phyloP scores from a whole-genome alignment of 2,329 filamentous ascomycete genomes.

The Fusarium agapanthi region DNA sequence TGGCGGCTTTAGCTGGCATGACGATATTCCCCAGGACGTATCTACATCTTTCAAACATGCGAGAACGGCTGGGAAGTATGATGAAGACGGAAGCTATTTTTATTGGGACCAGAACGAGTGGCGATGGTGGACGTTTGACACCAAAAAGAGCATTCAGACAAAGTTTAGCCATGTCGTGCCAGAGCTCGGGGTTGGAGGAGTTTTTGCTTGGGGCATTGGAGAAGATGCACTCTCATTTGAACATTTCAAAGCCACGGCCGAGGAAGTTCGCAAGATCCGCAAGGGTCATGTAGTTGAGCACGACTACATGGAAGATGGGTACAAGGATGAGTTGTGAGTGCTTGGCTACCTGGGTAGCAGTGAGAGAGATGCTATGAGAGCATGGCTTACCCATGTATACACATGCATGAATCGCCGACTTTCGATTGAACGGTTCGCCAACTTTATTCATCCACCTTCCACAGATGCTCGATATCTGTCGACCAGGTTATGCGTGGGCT shows the following conservation, averaged over 20 bases:
- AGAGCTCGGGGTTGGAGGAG: slow-evolving; percentile 68
- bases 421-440: slow-evolving; percentile 4
- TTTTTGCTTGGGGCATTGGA: slow-evolving; percentile 79
- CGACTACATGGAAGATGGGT: not conserved
- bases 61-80: slow-evolving; percentile 57
- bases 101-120: slow-evolving; percentile 69
- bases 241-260: slow-evolving; percentile 50
- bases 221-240: slow-evolving; percentile 65
- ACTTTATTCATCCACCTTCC: not conserved
- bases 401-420: slow-evolving; percentile 8
- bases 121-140: slow-evolving; percentile 81
- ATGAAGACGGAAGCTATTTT: slow-evolving; percentile 72
- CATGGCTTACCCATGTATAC: not conserved
- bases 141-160: slow-evolving; percentile 62
- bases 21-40: slow-evolving; percentile 62
- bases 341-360: not conserved
- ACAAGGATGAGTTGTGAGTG: slow-evolving; percentile 44
- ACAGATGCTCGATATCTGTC: not conserved
- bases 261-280: slow-evolving; percentile 33
- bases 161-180: slow-evolving; percentile 71
- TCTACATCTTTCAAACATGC: slow-evolving; percentile 67
- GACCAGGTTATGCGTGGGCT: slow-evolving; percentile 13
- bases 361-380: not conserved
- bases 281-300: not conserved
- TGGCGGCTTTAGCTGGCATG: slow-evolving; percentile 68